A percentile compares a stretch with the other conserved stretches of the same genome.
These are phyloP conservation scores for Colletotrichum tabaci DNA, from an alignment of 2,329 filamentous ascomycete genomes.

Conservation along the genomic window DNA sequence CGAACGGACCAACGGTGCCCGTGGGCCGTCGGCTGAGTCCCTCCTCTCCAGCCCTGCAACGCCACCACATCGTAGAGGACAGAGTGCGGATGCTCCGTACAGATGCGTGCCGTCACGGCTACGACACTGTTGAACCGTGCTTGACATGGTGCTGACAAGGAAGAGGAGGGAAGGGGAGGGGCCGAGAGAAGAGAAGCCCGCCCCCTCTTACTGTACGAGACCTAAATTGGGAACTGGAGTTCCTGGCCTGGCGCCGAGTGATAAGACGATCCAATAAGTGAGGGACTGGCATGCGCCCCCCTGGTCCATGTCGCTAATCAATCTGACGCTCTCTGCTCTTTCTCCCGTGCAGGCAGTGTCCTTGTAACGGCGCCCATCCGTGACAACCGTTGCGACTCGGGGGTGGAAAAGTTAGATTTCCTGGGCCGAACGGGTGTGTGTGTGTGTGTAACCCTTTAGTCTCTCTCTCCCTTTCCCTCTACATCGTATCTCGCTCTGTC, in stretches of 20 bases:
- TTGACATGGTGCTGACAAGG: background rate
- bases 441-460: background rate
- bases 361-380: conserved; percentile 9
- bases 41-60: background rate
- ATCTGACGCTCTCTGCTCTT: background rate
- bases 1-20: background rate
- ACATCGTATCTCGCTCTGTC: no score
- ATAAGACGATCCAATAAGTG: conserved; percentile 22
- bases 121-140: conserved; percentile 27
- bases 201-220: background rate
- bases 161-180: background rate
- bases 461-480: background rate
- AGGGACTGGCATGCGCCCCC: background rate
- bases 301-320: conserved; percentile 5
- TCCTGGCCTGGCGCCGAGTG: background rate
- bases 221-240: background rate
- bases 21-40: background rate
- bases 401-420: conserved; percentile 3
- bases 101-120: conserved; percentile 21
- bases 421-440: background rate
- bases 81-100: no score
- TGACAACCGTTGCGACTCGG: conserved; percentile 19
- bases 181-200: background rate
- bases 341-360: conserved; percentile 15
- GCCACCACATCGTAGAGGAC: no score